Evolutionary conservation across 495 filamentous ascomycete genomes (phyloP).

Genomic region (Beverwykella pulmonaria): DNA sequence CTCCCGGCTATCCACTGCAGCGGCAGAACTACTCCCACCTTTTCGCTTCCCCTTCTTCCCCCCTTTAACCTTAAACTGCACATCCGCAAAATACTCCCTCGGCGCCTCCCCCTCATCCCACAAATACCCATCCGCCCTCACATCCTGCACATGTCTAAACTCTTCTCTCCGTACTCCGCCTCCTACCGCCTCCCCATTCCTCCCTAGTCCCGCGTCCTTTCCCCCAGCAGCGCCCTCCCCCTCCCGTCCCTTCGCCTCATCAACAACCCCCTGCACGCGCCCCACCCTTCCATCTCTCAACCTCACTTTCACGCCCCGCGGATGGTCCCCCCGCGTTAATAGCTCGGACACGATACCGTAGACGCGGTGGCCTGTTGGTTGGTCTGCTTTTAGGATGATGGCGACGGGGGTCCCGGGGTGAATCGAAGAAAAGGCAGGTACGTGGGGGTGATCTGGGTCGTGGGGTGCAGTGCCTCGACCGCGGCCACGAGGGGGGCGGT

Average conservation of each 20-base stretch:
- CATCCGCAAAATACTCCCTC: slow-evolving; percentile 27
- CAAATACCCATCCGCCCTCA: slow-evolving; percentile 31
- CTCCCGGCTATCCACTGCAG: background rate
- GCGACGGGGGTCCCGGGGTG: slow-evolving; percentile 62
- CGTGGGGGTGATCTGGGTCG: background rate
- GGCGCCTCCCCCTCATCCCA: slow-evolving; percentile 16
- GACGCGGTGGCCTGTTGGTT: slow-evolving; percentile 68
- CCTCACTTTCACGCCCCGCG: slow-evolving; percentile 76
- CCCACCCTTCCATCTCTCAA: slow-evolving; percentile 68
- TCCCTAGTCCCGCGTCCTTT: slow-evolving; percentile 31
- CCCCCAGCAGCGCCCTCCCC: slow-evolving; percentile 31
- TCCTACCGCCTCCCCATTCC: slow-evolving; percentile 26
- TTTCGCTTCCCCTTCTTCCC: slow-evolving; percentile 12
- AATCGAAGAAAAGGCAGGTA: slow-evolving; percentile 36
- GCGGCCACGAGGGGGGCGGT: too few species aligned
- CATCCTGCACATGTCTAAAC: slow-evolving; percentile 25
- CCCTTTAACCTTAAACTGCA: slow-evolving; percentile 12
- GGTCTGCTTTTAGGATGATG: slow-evolving; percentile 71
- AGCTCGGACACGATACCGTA: slow-evolving; percentile 62
- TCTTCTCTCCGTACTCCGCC: slow-evolving; percentile 1
- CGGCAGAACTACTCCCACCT: background rate
- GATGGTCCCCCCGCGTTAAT: slow-evolving; percentile 70
- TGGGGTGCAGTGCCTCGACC: background rate
- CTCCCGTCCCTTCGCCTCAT: slow-evolving; percentile 27
- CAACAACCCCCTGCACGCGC: slow-evolving; percentile 61